Base-by-base conservation (phyloP, 2,329 filamentous ascomycete genomes). In the Pestalotiopsis fici region DNA sequence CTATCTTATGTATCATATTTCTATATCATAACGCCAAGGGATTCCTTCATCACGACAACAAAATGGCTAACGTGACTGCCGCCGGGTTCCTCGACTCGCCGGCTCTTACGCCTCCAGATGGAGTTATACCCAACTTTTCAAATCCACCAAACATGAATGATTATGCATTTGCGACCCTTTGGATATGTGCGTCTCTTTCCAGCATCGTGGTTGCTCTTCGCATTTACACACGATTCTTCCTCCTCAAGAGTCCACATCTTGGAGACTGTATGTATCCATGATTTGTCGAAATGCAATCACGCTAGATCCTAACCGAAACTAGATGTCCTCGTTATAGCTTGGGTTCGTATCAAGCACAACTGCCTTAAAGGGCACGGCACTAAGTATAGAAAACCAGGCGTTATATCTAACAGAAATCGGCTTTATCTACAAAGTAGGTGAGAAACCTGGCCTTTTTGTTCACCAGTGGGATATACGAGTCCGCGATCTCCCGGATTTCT, bases 391-490 rank as follows among this genome's bases (percentile, higher is more conserved):
- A n/a, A 39, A 39, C 11, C 43, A 68, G 67, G 64, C 28, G 13
- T 31, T 66, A n/a, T 64, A 59, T 27, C 50, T 25, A 12, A 55
- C 37, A 13, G 15, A 28, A 4, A 21, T 31, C 4, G 65, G 63
- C 21, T 15, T 64, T 13, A 12, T 56, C 3, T 67, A 67, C 23
- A 28, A 39, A 13, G 3, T 43, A 4, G 27, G 63, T 6, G 62
- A 65, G 4, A 65, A 12, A 15, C 65, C 62, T 4, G 68, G 68
- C 12, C 1, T 65, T 3, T 21, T n/a, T 15, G 66, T 66, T 5
- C 68, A 69, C 35, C 50, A 63, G 59, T 69, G 68, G 68, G 67
- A 69, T 35, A 4, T 66, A 3, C 63, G 50, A n/a, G 12, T 59
- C 2, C 62, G 61, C 28, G 18, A 43, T 18, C 6, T 67, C 3